A percentile compares a stretch with the other conserved stretches of the same genome.
These are phyloP conservation scores for Pythium folliculosum DNA, from an alignment of 352 stramenopile genomes.

Conservation along the genomic window DNA sequence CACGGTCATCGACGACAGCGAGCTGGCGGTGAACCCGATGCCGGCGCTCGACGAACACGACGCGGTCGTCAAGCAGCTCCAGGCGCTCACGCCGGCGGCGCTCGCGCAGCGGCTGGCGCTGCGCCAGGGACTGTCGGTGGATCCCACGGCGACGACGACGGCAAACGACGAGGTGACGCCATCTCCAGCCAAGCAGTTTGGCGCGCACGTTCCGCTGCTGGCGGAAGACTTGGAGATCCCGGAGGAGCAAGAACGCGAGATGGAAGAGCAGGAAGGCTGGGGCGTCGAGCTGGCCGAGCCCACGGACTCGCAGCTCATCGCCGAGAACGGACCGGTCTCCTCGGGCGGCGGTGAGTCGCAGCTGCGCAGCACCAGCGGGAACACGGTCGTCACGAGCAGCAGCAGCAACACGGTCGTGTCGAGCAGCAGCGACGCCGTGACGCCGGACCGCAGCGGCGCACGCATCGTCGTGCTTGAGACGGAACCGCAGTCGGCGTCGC, in stretches of 20 bases:
- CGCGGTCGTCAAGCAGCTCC: constrained; percentile 33
- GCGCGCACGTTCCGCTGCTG: constrained; percentile 45
- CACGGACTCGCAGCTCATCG: constrained; percentile 74
- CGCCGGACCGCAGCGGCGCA: not conserved
- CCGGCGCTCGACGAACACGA: constrained; percentile 36
- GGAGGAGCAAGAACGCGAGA: constrained; percentile 54
- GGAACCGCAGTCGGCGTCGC: constrained; percentile 1
- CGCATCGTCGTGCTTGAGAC: constrained; percentile 14
- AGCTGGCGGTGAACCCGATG: constrained; percentile 44
- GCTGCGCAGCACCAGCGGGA: not conserved
- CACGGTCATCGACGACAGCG: constrained; percentile 50
- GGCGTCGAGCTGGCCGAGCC: constrained; percentile 16
- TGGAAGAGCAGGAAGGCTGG: constrained; percentile 66
- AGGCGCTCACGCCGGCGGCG: constrained; percentile 24
- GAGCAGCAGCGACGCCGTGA: not conserved
- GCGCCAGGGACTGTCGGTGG: constrained; percentile 39
- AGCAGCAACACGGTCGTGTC: constrained; percentile 18
- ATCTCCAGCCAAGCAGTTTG: constrained; percentile 26
- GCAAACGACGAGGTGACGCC: not conserved
- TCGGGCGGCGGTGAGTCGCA: constrained; percentile 9
- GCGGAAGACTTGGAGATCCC: constrained; percentile 67
- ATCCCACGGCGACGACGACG: not conserved
- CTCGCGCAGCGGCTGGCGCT: constrained; percentile 51
- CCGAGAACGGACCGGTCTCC: constrained; percentile 50
- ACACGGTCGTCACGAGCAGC: constrained; percentile 6